phyloP scores from a whole-genome alignment of 805 yeast genomes.

The Starmerella apicola region DNA sequence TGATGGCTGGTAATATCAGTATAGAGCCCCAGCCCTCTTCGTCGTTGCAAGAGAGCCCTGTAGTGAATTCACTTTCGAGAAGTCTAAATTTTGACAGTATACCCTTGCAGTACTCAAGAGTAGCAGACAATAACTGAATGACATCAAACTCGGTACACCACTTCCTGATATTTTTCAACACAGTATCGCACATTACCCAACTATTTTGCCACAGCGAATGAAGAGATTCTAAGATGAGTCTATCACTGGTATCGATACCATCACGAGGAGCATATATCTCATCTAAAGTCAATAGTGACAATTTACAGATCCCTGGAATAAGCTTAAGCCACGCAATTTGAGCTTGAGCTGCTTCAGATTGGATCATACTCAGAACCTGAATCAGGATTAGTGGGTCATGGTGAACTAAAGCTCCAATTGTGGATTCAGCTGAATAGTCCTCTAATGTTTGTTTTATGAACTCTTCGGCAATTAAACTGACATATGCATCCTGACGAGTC shows the following conservation, averaged over 20 bases:
- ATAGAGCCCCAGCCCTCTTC: constrained; percentile 21
- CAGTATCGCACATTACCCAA: constrained; percentile 63
- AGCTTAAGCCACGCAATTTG: constrained; percentile 8
- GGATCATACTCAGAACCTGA: constrained; percentile 1
- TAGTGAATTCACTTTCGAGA: constrained; percentile 27
- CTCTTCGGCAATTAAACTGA: constrained; percentile 11
- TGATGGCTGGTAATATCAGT: constrained; percentile 32
- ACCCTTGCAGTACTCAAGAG: constrained; percentile 59
- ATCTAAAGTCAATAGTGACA: constrained; percentile 8
- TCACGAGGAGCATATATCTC: constrained; percentile 12
- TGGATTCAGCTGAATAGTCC: constrained; percentile 3
- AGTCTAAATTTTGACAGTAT: constrained; percentile 54
- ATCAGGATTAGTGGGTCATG: constrained; percentile 1
- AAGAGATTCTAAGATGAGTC: background rate
- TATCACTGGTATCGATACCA: constrained; percentile 13
- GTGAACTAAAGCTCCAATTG: constrained; percentile 1
- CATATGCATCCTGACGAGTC: constrained; percentile 6
- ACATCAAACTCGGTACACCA: constrained; percentile 77
- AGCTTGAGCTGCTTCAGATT: constrained; percentile 5
- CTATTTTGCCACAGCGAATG: constrained; percentile 48
- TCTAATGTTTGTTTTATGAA: constrained; percentile 6
- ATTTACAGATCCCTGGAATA: constrained; percentile 10
- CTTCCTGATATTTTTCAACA: constrained; percentile 49
- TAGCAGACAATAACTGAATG: background rate
- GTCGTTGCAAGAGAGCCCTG: background rate